These are phyloP conservation scores for Skeletonema grethae DNA, from an alignment of 108 stramenopile genomes.

Conservation along the genomic window DNA sequence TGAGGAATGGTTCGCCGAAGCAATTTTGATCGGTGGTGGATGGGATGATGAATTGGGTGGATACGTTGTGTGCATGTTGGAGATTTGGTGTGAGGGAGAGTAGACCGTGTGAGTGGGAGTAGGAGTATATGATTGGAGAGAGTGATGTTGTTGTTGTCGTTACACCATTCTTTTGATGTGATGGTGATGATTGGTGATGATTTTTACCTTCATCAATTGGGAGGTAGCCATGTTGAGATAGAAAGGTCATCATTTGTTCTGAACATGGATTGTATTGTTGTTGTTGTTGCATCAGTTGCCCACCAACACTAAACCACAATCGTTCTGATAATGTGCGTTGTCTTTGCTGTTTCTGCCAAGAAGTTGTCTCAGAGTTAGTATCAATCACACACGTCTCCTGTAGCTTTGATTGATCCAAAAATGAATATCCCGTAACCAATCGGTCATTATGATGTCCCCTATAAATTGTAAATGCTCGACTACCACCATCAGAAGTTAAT, in stretches of 20 bases:
- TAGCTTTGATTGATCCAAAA: neutral
- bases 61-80: slow-evolving; percentile 44
- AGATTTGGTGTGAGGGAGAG: slow-evolving; percentile 56
- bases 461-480: slow-evolving; percentile 37
- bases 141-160: slow-evolving; percentile 10
- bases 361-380: neutral
- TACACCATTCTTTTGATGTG: slow-evolving; percentile 5
- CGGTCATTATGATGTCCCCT: slow-evolving; percentile 9
- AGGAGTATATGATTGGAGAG: slow-evolving; percentile 54
- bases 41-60: slow-evolving; percentile 60
- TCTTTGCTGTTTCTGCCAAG: neutral
- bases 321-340: neutral
- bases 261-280: slow-evolving; percentile 5
- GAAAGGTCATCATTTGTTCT: slow-evolving; percentile 17
- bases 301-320: neutral
- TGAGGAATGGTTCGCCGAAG: slow-evolving; percentile 80
- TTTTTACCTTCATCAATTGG: neutral
- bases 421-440: slow-evolving; percentile 16
- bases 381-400: neutral
- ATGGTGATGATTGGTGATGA: slow-evolving; percentile 8
- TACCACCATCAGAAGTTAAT: neutral
- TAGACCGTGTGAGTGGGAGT: slow-evolving; percentile 63
- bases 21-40: slow-evolving; percentile 60
- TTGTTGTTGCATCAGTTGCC: neutral
- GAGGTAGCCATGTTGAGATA: slow-evolving; percentile 25